phyloP scores from a whole-genome alignment of 495 filamentous ascomycete species.

The Amphirosellinia nigrospora region DNA sequence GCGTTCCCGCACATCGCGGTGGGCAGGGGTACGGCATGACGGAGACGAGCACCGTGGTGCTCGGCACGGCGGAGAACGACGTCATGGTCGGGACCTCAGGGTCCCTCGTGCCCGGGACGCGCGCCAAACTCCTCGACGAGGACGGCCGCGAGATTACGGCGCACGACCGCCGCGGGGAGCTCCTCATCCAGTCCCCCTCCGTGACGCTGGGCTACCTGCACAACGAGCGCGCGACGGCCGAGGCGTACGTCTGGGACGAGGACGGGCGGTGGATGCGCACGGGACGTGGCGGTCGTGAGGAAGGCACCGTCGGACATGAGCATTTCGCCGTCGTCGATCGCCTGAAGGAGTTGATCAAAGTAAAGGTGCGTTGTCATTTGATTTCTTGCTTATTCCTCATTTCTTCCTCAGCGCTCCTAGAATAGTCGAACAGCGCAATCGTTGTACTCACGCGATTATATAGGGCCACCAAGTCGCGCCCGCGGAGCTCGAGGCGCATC shows the following conservation, averaged over 20 bases:
- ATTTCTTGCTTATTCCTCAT: background rate
- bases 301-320: constrained; percentile 67
- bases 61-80: constrained; percentile 67
- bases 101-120: constrained; percentile 68
- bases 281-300: constrained; percentile 79
- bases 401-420: background rate
- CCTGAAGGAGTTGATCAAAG: constrained; percentile 94
- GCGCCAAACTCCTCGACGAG: constrained; percentile 71
- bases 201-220: constrained; percentile 84
- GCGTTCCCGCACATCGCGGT: constrained; percentile 70
- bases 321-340: constrained; percentile 86
- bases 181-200: constrained; percentile 76
- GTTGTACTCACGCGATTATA: background rate
- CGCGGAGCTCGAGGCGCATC: constrained; percentile 87
- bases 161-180: constrained; percentile 81
- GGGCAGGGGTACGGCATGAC: constrained; percentile 89
- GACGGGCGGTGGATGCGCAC: constrained; percentile 81
- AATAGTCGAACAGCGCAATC: background rate
- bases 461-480: constrained; percentile 91
- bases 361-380: constrained; percentile 65
- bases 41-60: constrained; percentile 78
- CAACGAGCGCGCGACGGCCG: constrained; percentile 80
- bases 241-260: constrained; percentile 77
- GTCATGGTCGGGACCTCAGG: constrained; percentile 77
- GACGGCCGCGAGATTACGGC: constrained; percentile 78